Conservation (phyloP, 1,284 basidiomycete species). For the Porogramme epimiltina region DNA sequence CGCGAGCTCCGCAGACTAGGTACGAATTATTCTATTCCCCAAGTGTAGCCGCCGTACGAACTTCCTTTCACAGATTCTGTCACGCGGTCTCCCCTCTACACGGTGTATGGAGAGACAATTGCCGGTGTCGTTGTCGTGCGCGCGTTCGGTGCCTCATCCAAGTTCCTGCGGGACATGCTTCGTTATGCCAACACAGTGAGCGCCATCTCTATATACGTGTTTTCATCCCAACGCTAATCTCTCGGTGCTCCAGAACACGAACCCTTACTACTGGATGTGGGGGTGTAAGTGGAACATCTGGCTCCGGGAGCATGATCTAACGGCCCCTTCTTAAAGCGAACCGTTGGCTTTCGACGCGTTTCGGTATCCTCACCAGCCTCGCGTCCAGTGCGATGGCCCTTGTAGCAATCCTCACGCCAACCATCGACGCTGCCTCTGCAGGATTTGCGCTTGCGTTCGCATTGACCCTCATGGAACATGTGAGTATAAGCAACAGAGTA, state of each 20-base stretch:
- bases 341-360: slow-evolving; percentile 77
- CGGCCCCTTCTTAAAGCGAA: slow-evolving; percentile 69
- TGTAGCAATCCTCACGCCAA: slow-evolving; percentile 68
- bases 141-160: slow-evolving; percentile 85
- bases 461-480: slow-evolving; percentile 70
- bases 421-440: slow-evolving; percentile 76
- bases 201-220: neutral
- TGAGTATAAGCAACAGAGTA: no score
- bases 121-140: slow-evolving; percentile 86
- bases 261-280: slow-evolving; percentile 88
- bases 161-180: slow-evolving; percentile 86
- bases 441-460: slow-evolving; percentile 88
- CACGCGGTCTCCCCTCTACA: slow-evolving; percentile 88
- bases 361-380: slow-evolving; percentile 77
- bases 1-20: slow-evolving; percentile 88
- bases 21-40: slow-evolving; percentile 27
- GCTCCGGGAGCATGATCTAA: no score
- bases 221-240: slow-evolving; percentile 1
- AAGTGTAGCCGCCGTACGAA: slow-evolving; percentile 12
- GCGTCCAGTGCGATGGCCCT: slow-evolving; percentile 75
- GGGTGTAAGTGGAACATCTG: slow-evolving; percentile 69
- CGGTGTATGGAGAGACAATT: slow-evolving; percentile 89
- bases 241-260: slow-evolving; percentile 55
- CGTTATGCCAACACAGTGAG: slow-evolving; percentile 74
- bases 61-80: slow-evolving; percentile 48